Evolutionary conservation across 1,284 basidiomycete genomes (phyloP), one percentile per base, ranked within the genome.

Genomic region (Ustilago hordei): DNA sequence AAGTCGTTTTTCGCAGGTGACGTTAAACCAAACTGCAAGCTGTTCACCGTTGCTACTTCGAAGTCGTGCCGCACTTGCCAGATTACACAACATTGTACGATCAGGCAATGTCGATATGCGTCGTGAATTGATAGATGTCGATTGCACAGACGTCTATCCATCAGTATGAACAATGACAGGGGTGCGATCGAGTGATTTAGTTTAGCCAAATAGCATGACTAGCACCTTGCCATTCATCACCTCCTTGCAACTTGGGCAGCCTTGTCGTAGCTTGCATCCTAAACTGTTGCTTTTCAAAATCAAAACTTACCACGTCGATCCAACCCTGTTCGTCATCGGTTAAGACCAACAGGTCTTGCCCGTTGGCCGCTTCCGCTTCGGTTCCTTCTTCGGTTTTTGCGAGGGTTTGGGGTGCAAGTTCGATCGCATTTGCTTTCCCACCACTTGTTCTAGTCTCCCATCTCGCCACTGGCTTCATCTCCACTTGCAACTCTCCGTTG

Each of bases 401-500:
- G 23, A 28, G 23, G 23, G 23, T 28, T 28, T 28, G 15, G 6
- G 28, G 32, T 19, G 78, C 67, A 32, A 79, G 67, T 48, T 85
- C 83, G 58, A 84, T 82, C 0, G 83, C 83, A 55, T 85, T 85
- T 15, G 83, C 83, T 59, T 85, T 85, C 1, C 83, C 83, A 15
- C 83, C 83, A 41, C 67, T 70, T 1, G 74, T 85, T 8, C 78
- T 67, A 2, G 83, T 85, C 15, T 61, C 19, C 60, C 66, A 82
- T 12, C 58, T 35, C 0, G 60, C 62, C 8, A 75, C 60, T 12
- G 57, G 15, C 0, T 13, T n/a, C 12, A 69, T n/a, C 4, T 57
- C 15, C 17, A 66, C 68, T 8, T 64, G 0, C 0, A 53, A 28
- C 7, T 45, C 41, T 5, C 47, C 43, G 3, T 4, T 28, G 23